Percentiles rank a stretch among this genome's conserved stretches.
Evolutionary conservation across 192 early-diverging fungal genomes (phyloP).

Genomic region (Backusella mclennaniae): DNA sequence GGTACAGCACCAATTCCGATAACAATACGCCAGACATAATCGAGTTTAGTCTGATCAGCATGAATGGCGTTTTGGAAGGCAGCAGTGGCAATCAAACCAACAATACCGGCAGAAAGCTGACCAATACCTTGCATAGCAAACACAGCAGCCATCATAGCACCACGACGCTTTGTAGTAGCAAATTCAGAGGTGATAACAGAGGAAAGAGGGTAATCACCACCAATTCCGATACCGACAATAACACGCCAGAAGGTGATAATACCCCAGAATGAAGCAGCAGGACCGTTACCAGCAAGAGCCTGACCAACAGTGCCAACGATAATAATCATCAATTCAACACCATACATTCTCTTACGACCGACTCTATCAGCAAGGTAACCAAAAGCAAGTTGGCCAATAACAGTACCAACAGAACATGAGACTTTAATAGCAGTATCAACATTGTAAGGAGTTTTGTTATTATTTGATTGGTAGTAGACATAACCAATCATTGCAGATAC

Average conservation of each 20-base stretch:
- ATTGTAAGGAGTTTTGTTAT: slow-evolving; percentile 53
- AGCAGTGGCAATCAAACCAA: slow-evolving; percentile 70
- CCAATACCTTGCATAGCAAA: slow-evolving; percentile 96
- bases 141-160: slow-evolving; percentile 86
- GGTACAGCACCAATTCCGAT: slow-evolving; percentile 86
- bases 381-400: slow-evolving; percentile 89
- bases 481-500: slow-evolving; percentile 82
- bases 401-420: slow-evolving; percentile 86
- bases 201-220: slow-evolving; percentile 95
- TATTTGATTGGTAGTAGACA: slow-evolving; percentile 52
- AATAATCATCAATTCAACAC: slow-evolving; percentile 89
- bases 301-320: slow-evolving; percentile 84
- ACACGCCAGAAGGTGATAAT: slow-evolving; percentile 86
- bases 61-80: slow-evolving; percentile 70
- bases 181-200: slow-evolving; percentile 95
- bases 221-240: slow-evolving; percentile 90
- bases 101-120: slow-evolving; percentile 75
- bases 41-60: slow-evolving; percentile 59
- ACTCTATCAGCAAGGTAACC: slow-evolving; percentile 81
- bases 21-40: slow-evolving; percentile 91
- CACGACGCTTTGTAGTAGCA: slow-evolving; percentile 78
- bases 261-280: slow-evolving; percentile 60
- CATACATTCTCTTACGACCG: slow-evolving; percentile 90
- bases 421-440: slow-evolving; percentile 88
- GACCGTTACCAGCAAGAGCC: slow-evolving; percentile 71